phyloP scores from a whole-genome alignment of 1,139 yeast genomes.

The Candida tropicalis region DNA sequence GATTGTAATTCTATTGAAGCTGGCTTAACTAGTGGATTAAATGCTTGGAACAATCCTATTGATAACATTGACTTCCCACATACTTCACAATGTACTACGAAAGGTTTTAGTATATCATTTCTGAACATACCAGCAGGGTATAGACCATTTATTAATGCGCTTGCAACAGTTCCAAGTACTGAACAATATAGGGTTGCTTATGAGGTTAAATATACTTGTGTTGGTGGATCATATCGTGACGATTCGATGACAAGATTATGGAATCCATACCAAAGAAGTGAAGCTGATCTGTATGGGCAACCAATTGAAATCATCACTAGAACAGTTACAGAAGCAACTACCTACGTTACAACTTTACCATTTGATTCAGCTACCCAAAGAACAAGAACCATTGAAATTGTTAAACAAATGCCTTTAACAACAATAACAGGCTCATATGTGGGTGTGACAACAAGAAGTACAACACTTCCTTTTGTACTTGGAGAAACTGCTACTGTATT shows the following conservation, averaged over 20 bases:
- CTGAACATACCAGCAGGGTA: slow-evolving; percentile 9
- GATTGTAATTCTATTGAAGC: slow-evolving; percentile 25
- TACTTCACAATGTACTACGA: slow-evolving; percentile 20
- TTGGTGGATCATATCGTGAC: neutral
- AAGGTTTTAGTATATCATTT: slow-evolving; percentile 15
- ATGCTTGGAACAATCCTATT: slow-evolving; percentile 10
- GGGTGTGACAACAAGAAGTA: slow-evolving; percentile 7
- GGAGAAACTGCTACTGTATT: slow-evolving; percentile 7
- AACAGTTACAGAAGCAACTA: slow-evolving; percentile 26
- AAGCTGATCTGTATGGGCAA: slow-evolving; percentile 20
- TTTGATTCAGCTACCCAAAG: slow-evolving; percentile 12
- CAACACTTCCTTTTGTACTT: slow-evolving; percentile 15
- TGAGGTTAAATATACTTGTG: slow-evolving; percentile 13
- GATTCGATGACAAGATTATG: slow-evolving; percentile 8
- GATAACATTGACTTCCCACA: slow-evolving; percentile 12
- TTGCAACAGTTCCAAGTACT: slow-evolving; percentile 1
- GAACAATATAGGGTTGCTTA: slow-evolving; percentile 1
- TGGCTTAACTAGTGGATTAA: slow-evolving; percentile 23
- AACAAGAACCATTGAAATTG: slow-evolving; percentile 23
- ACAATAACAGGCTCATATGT: slow-evolving; percentile 11
- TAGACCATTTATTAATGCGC: neutral
- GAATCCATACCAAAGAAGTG: slow-evolving; percentile 16
- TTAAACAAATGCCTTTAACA: slow-evolving; percentile 18
- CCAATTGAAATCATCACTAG: slow-evolving; percentile 20
- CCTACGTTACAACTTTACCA: slow-evolving; percentile 26